Evolutionary conservation across 2,329 filamentous ascomycete species (phyloP), one percentile per base, ranked within the genome.

Genomic region (Paramyrothecium roridum): DNA sequence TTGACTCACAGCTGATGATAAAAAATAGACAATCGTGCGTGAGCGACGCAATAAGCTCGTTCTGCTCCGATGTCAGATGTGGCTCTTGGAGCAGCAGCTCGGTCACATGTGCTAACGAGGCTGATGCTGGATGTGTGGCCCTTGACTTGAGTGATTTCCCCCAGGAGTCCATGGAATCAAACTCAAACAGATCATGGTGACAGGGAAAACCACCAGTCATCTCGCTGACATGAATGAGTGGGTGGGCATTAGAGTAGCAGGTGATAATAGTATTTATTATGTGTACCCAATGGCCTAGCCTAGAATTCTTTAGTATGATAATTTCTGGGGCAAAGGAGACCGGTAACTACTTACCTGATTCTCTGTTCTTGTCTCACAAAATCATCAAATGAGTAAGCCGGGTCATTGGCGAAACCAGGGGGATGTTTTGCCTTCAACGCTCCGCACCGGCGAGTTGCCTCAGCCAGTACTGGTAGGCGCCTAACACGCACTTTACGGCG

Each of bases 121-220:
- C 22, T 8, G 20, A 16, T 8, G 45, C 51, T n/a, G 33, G 30
- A 2, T 48, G 26, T 34, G 34, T 3, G 19, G 56, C 37, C n/a
- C 50, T 48, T 47, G 26, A 22, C 1, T 34, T 16, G 12, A 46
- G 12, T 8, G 54, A 11, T 8, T 43, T 21, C 10, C 26, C 48
- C 52, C 55, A 58, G 3, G 52, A 34, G 19, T 55, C 22, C 12
- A 51, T 13, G 3, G 51, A 54, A 1, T 48, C 43, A 12, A 54
- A 54, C 11, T 54, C 56, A 22, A 56, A 58, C 3, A 56, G 17
- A 1, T 40, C 34, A 17, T 33, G 19, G 16, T 37, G 45, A 16
- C 54, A 52, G 8, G 56, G 54, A 37, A 58, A 26, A 33, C 56
- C 54, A 20, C 56, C 56, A 2, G 34, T 46, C 48, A 58, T 48